Evolutionary conservation across 495 filamentous ascomycete genomes (phyloP), one percentile per base, ranked within the genome.

Genomic region (Astrothelium macrocarpum): DNA sequence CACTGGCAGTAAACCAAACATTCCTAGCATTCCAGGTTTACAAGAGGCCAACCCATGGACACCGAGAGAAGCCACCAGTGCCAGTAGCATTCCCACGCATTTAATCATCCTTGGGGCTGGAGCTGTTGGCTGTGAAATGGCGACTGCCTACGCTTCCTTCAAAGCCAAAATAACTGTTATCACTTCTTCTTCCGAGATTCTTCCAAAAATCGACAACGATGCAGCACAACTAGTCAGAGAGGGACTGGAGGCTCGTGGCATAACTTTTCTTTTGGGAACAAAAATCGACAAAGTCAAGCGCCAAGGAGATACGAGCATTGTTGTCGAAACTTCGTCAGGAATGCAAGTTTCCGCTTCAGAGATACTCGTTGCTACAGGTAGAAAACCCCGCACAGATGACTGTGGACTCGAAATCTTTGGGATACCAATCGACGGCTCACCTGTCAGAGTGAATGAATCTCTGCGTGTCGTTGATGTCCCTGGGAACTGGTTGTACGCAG

Each of bases 91-190:
- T 49, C 68, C 68, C 28, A 58, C 60, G 56, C 59, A 66, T 64
- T 45, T 70, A 18, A 64, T 70, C 28, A 66, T 70, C 32, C 29
- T 70, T 0, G 68, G 68, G 26, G 63, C 63, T 60, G 68, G 68
- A 7, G 63, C 66, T 32, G 68, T 70, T 3, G 68, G 68, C 26
- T 34, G 53, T 45, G 68, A 70, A 53, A 70, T 70, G 68, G 66
- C 68, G n/a, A 68, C 68, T 28, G 45, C 59, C n/a, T 71, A 71
- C 61, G n/a, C 53, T 23, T 53, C 28, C 25, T 59, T 67, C 61
- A 67, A 67, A 26, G 23, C 64, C 18, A 68, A 69, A 53, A 67
- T 71, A 7, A 71, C 67, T 28, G 28, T 71, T n/a, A 61, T 71
- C 32, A 56, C 46, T 2, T 60, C 59, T 14, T 58, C 63, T 39